Evolutionary conservation across 2,329 filamentous ascomycete species (phyloP), one percentile per base, ranked within the genome.

Genomic region (Paecilomyces sp.): DNA sequence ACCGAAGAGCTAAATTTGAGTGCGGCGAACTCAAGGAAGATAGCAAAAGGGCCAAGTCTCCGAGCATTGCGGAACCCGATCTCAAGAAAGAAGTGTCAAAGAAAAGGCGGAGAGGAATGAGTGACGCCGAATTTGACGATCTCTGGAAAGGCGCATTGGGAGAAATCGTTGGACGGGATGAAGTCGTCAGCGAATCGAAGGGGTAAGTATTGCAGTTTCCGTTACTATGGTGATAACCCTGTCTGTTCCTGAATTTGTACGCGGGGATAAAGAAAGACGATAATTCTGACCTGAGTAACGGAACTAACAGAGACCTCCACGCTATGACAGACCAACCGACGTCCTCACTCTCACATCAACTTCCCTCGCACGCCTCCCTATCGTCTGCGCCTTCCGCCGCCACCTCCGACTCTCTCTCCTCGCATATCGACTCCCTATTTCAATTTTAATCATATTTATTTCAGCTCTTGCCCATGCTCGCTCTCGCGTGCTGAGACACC

Each of bases 281-380:
- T 64, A 66, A 67, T 73, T 74, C 72, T 80, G 86, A 84, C 86
- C 80, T 75, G 76, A 75, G 67, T 68, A 67, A 65, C 64, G 68
- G 70, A 79, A 96, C 92, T 96, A 92, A 96, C 86, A 96, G 92
- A 88, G 84, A 82, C 81, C 80, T 84, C 80, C 77, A 84, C 80
- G 79, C 84, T 74, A 81, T 87, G 79, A 86, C 86, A 93, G 90
- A 91, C 80, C 83, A 81, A 82, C 84, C 83, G 78, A 77, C 79
- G 75, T 80, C 82, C 77, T 86, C 81, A 79, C 79, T 76, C 85
- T 97, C 83, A 85, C 86, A 77, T 93, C 89, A 79, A 89, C 85
- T 82, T 95, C 91, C 82, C 89, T 96, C 88, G 89, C 92, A 84
- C 85, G 89, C 77, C 83, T 97, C 88, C 85, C 92, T 80, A 82